Evolutionary conservation across 164 flowering plant genomes (phyloP).

Genomic region (Protea cynaroides): DNA sequence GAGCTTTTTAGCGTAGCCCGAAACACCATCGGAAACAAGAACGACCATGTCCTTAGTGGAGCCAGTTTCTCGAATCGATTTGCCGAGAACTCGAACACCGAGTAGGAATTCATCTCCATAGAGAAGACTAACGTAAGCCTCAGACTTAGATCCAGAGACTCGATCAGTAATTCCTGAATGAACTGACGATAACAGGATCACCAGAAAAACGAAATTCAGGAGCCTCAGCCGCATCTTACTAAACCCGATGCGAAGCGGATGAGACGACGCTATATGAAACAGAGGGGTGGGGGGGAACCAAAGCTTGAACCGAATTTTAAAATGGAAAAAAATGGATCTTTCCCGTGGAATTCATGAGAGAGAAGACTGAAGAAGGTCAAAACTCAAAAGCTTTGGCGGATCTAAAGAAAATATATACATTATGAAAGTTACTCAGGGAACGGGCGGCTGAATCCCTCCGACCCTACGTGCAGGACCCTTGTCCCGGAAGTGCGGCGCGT

Average conservation of each 20-base stretch:
- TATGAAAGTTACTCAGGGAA: too few relatives aligned
- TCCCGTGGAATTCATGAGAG: background rate
- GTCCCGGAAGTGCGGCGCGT: too few relatives aligned
- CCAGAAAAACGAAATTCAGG: conserved; percentile 8
- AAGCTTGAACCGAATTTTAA: background rate
- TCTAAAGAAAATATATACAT: background rate
- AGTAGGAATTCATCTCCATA: conserved; percentile 93
- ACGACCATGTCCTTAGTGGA: conserved; percentile 85
- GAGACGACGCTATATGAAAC: too few relatives aligned
- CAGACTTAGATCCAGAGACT: conserved; percentile 25
- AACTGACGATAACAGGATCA: conserved; percentile 7
- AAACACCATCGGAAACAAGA: conserved; percentile 93
- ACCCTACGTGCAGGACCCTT: too few relatives aligned
- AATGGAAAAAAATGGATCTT: too few relatives aligned
- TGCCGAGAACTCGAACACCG: conserved; percentile 94
- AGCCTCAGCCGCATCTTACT: conserved; percentile 11
- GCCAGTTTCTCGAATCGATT: conserved; percentile 81
- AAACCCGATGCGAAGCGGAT: background rate
- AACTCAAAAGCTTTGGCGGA: background rate
- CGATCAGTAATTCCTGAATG: conserved; percentile 9
- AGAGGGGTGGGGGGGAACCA: background rate
- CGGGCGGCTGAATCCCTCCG: too few relatives aligned
- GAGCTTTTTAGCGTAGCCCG: conserved; percentile 70
- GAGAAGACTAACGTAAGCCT: conserved; percentile 81
- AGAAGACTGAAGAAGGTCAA: background rate